phyloP scores from a whole-genome alignment of 208 protist genomes.

The Polymyxa betae region DNA sequence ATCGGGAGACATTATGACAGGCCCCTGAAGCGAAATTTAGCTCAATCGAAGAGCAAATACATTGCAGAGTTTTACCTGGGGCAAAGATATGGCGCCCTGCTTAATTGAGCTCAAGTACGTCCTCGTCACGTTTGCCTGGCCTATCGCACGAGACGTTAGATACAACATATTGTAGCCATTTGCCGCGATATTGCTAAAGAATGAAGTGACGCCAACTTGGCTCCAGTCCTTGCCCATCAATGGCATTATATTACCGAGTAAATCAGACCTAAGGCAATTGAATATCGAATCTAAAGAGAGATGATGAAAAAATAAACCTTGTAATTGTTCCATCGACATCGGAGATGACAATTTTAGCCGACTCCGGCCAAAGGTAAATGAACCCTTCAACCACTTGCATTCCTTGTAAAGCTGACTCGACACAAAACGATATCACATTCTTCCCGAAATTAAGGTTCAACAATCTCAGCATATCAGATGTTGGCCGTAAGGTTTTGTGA shows the following conservation, averaged over 20 bases:
- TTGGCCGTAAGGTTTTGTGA: constrained; percentile 47
- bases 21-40: not conserved
- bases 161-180: constrained; percentile 53
- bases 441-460: not conserved
- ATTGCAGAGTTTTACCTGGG: not conserved
- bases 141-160: constrained; percentile 48
- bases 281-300: not conserved
- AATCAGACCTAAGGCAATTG: constrained; percentile 48
- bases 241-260: constrained; percentile 61
- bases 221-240: constrained; percentile 62
- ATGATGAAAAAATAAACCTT: constrained; percentile 70
- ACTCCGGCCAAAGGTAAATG: constrained; percentile 89
- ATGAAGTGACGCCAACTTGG: constrained; percentile 49
- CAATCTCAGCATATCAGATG: constrained; percentile 27
- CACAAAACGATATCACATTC: constrained; percentile 55
- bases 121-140: constrained; percentile 46
- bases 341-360: constrained; percentile 89
- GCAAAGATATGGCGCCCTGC: constrained; percentile 35
- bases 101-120: constrained; percentile 21
- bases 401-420: constrained; percentile 56
- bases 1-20: constrained; percentile 54
- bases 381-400: constrained; percentile 72
- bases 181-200: constrained; percentile 29
- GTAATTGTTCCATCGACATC: constrained; percentile 98
- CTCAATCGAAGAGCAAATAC: not conserved